These are phyloP conservation scores for Caryocar brasiliense DNA, from an alignment of 441 rosid species.

Conservation along the genomic window DNA sequence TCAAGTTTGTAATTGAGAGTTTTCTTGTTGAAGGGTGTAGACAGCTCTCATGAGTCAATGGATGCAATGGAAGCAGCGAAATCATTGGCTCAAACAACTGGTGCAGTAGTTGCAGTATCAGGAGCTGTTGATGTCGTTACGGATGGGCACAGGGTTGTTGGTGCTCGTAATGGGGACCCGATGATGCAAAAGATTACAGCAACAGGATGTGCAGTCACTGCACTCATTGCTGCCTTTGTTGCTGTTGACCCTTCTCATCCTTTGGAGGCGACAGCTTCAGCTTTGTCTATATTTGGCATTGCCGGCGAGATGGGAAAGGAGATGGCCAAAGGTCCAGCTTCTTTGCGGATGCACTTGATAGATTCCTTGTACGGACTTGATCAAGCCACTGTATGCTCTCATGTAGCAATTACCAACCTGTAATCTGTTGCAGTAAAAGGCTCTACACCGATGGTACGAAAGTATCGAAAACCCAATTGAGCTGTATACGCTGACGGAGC, in stretches of 20 bases:
- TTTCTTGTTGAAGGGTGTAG: conserved; percentile 46
- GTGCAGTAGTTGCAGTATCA: conserved; percentile 64
- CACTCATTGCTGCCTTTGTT: conserved; percentile 67
- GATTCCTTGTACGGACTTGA: conserved; percentile 66
- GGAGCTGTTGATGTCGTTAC: conserved; percentile 76
- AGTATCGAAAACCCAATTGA: too few relatives aligned
- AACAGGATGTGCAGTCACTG: conserved; percentile 72
- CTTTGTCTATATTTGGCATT: conserved; percentile 66
- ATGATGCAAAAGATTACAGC: conserved; percentile 88
- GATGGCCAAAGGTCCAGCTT: conserved; percentile 70
- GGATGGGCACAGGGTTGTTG: conserved; percentile 49
- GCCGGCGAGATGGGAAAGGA: conserved; percentile 81
- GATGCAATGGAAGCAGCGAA: conserved; percentile 83
- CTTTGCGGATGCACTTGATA: conserved; percentile 68
- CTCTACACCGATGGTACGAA: too few relatives aligned
- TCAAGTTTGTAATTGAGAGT: too few relatives aligned
- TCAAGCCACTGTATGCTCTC: conserved; percentile 34
- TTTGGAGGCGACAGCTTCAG: conserved; percentile 69
- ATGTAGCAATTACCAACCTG: conserved; percentile 27
- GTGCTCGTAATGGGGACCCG: conserved; percentile 63
- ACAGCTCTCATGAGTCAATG: conserved; percentile 62
- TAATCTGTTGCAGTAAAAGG: too few relatives aligned
- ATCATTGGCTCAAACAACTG: conserved; percentile 50
- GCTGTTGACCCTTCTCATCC: conserved; percentile 46
- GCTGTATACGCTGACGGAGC: too few relatives aligned